These are phyloP conservation scores for Hansenula lynferdii DNA, from an alignment of 1,139 yeast genomes.

Conservation along the genomic window DNA sequence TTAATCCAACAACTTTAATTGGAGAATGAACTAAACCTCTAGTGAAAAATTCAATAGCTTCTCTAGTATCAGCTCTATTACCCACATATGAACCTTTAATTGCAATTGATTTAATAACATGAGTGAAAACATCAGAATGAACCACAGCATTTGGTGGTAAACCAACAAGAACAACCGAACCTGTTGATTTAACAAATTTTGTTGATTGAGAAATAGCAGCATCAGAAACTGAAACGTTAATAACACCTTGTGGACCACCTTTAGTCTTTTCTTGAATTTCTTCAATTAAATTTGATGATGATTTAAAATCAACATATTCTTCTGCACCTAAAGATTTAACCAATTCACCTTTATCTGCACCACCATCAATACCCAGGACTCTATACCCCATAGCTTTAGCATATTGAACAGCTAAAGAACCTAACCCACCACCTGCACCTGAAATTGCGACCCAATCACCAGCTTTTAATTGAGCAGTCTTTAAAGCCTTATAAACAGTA, in stretches of 20 bases:
- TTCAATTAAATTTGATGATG: conserved; percentile 44
- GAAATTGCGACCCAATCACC: conserved; percentile 81
- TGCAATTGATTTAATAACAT: conserved; percentile 60
- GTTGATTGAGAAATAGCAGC: conserved; percentile 66
- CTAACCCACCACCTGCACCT: conserved; percentile 87
- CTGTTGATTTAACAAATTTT: conserved; percentile 65
- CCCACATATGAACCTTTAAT: conserved; percentile 79
- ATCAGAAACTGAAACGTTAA: conserved; percentile 77
- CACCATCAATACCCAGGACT: conserved; percentile 73
- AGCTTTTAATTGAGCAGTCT: conserved; percentile 58
- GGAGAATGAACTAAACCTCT: conserved; percentile 69
- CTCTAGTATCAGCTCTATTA: conserved; percentile 74
- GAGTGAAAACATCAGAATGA: conserved; percentile 55
- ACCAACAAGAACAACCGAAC: conserved; percentile 79
- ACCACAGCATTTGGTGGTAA: conserved; percentile 70
- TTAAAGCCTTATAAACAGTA: conserved; percentile 79
- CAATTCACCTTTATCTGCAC: conserved; percentile 56
- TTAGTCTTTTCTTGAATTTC: conserved; percentile 54
- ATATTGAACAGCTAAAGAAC: conserved; percentile 75
- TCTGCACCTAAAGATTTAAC: conserved; percentile 64
- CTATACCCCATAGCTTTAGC: conserved; percentile 81
- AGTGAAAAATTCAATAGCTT: conserved; percentile 67
- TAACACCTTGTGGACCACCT: conserved; percentile 78
- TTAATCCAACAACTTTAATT: conserved; percentile 59
- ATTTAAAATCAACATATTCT: conserved; percentile 59